Evolutionary conservation across 75 land plant genomes (phyloP), one percentile per base, ranked within the genome.

Genomic region (Selaginella tamariscina): DNA sequence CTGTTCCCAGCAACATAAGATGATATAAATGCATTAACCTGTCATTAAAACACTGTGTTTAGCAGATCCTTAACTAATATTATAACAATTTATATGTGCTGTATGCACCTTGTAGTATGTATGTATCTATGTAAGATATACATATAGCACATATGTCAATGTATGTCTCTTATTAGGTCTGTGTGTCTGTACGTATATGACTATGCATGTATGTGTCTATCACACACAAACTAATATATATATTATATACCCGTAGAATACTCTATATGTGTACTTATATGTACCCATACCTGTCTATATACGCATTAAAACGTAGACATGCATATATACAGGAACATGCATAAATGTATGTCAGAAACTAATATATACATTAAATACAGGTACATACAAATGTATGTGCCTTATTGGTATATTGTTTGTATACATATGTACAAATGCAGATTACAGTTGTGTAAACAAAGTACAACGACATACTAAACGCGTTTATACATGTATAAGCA

Each of bases 1-100:
- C 70, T 77, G 72, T 80, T 70, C 27, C 78, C 85, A 33, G 71
- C 86, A 56, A 86, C 80, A 76, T 82, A 84, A 68, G 89, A 83
- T 15, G 84, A 83, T 49, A 91, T 81, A 69, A 78, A 88, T 29
- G 87, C 79, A 71, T 84, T 86, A 13, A 91, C 70, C 97, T 91
- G n/a, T n/a, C n/a, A n/a, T n/a, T n/a, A n/a, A n/a, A n/a, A n/a
- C n/a, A n/a, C n/a, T n/a, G n/a, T n/a, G n/a, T n/a, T n/a, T n/a
- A n/a, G n/a, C n/a, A n/a, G n/a, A n/a, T n/a, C n/a, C n/a, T n/a
- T n/a, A 0, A 20, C 32, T 0, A 9, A 54, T 9, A 26, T 54
- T 23, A 55, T 21, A 24, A 2, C 23, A 54, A 33, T 27, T 8
- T 22, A 24, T 1, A 54, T 22, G 31, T 56, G 24, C 55, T 1